These are phyloP conservation scores for Pseudogymnoascus sp. DNA, from an alignment of 2,329 filamentous ascomycete genomes.

Conservation along the genomic window DNA sequence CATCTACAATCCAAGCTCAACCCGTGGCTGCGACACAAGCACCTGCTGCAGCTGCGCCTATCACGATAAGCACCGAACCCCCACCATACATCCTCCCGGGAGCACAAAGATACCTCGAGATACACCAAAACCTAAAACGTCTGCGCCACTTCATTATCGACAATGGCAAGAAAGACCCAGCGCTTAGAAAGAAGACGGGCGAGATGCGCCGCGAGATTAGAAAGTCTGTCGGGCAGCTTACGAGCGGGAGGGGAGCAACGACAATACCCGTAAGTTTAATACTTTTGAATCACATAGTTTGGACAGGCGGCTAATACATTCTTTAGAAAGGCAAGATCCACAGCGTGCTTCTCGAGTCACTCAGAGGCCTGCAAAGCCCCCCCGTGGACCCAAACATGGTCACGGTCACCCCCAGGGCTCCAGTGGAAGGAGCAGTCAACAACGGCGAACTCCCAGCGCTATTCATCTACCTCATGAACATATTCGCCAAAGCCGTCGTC, in stretches of 20 bases:
- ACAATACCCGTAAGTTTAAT: slow-evolving; percentile 41
- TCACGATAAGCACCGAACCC: background rate
- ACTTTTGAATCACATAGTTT: background rate
- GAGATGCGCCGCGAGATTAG: slow-evolving; percentile 64
- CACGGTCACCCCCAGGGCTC: slow-evolving; percentile 36
- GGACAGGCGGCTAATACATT: slow-evolving; percentile 9
- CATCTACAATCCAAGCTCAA: background rate
- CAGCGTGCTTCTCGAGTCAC: slow-evolving; percentile 43
- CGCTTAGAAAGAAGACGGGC: slow-evolving; percentile 58
- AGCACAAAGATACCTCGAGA: slow-evolving; percentile 39
- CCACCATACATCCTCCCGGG: slow-evolving; percentile 25
- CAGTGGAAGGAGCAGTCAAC: slow-evolving; percentile 41
- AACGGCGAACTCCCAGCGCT: slow-evolving; percentile 52
- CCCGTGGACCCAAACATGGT: slow-evolving; percentile 48
- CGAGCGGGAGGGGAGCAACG: slow-evolving; percentile 56
- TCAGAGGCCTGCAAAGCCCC: slow-evolving; percentile 43
- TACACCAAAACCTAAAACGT: slow-evolving; percentile 62
- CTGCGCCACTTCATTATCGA: slow-evolving; percentile 45
- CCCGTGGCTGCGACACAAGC: background rate
- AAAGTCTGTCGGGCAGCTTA: slow-evolving; percentile 66
- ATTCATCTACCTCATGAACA: slow-evolving; percentile 68
- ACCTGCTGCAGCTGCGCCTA: background rate
- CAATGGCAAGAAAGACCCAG: slow-evolving; percentile 46
- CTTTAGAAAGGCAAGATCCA: slow-evolving; percentile 40
- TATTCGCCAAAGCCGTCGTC: slow-evolving; percentile 65